A percentile compares a stretch with the other conserved stretches of the same genome.
Evolutionary conservation across 1,284 basidiomycete genomes (phyloP).

Genomic region (Cryptococcus sp.): DNA sequence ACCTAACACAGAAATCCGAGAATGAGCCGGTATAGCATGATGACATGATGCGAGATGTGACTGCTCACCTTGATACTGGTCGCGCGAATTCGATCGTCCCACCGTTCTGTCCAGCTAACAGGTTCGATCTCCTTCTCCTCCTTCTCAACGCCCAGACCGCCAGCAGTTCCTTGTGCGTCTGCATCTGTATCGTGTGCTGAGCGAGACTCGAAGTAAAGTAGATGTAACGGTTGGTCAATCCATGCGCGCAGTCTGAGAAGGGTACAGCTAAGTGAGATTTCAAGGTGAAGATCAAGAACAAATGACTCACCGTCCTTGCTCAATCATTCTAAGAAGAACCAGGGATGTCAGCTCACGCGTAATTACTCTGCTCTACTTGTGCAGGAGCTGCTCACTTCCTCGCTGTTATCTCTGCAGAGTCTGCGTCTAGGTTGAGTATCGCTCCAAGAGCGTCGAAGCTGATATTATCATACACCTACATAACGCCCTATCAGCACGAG

Average conservation of each 20-base stretch:
- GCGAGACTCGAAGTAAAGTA: conserved; percentile 85
- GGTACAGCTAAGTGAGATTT: too few species aligned
- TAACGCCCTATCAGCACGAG: conserved; percentile 12
- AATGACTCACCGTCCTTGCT: conserved; percentile 69
- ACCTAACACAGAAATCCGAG: conserved; percentile 13
- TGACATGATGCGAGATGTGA: neutral
- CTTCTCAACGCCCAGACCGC: conserved; percentile 78
- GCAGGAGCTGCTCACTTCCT: conserved; percentile 58
- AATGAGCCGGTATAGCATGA: neutral
- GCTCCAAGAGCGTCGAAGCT: conserved; percentile 84
- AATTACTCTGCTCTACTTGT: neutral
- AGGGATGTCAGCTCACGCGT: neutral
- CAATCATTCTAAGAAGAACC: conserved; percentile 68
- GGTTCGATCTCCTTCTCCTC: conserved; percentile 72
- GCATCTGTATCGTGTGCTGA: conserved; percentile 61
- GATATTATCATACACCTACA: conserved; percentile 84
- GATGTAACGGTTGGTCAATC: conserved; percentile 89
- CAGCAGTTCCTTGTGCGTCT: conserved; percentile 86
- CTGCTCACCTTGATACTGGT: conserved; percentile 73
- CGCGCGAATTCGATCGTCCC: conserved; percentile 84
- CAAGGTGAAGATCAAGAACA: too few species aligned
- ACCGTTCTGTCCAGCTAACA: conserved; percentile 81
- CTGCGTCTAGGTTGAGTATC: conserved; percentile 78
- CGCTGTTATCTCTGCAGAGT: conserved; percentile 89
- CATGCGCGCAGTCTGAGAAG: conserved; percentile 66